Base-by-base conservation (phyloP, 257 asterid species). In the Sherardia arvensis region DNA sequence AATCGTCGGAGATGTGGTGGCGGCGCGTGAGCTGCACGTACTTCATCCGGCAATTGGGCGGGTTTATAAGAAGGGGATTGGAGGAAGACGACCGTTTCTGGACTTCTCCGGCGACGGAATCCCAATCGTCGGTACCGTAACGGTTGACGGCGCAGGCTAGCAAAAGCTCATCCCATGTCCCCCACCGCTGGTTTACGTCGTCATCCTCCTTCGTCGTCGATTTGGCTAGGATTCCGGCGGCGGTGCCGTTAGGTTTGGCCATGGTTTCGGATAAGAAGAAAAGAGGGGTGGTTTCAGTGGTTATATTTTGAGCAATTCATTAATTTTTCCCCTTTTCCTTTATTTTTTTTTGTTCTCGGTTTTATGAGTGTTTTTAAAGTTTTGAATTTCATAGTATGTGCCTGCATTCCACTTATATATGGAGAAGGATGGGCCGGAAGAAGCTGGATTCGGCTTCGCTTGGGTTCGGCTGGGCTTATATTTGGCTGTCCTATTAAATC, bases 81-180 rank as follows among this genome's bases (percentile, higher is more conserved):
- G 56, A 6, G 20, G n/a, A 15, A n/a, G 56, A 43, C 7, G 40
- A 45, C 14, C 90, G 71, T 25, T 83, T 84, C 73, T 74, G 85
- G 34, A 87, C 85, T 64, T 87, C 95, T 8, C 76, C 61, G 12
- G 95, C 90, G 74, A 87, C 76, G 47, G 86, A 84, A 22, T 79
- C 86, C 95, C 95, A 87, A 25, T 80, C 71, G 73, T 49, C 83
- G 73, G 83, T 74, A 32, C 95, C 95, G 82, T 87, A 74, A 59
- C 92, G 92, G 75, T 84, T 84, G 78, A 87, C 95, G 81, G 95
- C 95, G 79, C 79, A 82, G 67, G 92, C 92, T 33, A 87, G 87
- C 56, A 87, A 78, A 15, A 87, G 87, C 69, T 87, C 95, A 67
- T 84, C 92, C 92, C 92, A 80, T 18, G 92, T 87, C 0, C 95